Evolutionary conservation across 192 early-diverging fungal species (phyloP).

Genomic region (Allomyces javanicus): DNA sequence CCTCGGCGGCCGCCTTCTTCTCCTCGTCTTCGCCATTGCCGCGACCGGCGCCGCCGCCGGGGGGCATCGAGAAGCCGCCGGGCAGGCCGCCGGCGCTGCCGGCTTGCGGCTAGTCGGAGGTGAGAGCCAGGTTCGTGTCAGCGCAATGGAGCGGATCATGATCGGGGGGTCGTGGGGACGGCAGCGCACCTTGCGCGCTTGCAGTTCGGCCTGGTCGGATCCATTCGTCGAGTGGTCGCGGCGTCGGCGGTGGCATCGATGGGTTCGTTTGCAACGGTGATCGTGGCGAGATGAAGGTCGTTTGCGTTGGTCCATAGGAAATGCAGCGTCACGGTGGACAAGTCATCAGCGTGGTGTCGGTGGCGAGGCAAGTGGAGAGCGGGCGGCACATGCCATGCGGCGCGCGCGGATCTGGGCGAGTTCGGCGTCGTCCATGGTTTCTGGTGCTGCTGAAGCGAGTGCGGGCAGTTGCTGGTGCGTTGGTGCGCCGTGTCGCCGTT

Average conservation of each 20-base stretch:
- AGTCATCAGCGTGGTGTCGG: not conserved
- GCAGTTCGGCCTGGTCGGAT: conserved; percentile 20
- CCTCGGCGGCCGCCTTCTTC: conserved; percentile 64
- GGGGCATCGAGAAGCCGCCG: conserved; percentile 11
- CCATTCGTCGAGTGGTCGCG: not conserved
- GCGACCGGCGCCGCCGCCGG: conserved; percentile 19
- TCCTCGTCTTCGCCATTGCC: conserved; percentile 38
- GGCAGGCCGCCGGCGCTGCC: not conserved
- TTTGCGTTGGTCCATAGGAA: too few relatives aligned
- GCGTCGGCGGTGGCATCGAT: too few relatives aligned
- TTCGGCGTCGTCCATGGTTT: conserved; percentile 55
- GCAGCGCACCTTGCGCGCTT: conserved; percentile 6
- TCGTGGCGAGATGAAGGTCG: too few relatives aligned
- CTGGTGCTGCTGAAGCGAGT: not conserved
- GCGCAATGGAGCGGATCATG: too few relatives aligned
- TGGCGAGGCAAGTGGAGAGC: too few relatives aligned
- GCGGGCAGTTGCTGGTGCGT: too few relatives aligned
- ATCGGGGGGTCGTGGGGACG: too few relatives aligned
- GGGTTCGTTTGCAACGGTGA: too few relatives aligned
- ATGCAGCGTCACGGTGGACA: not conserved
- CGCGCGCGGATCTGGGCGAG: conserved; percentile 52
- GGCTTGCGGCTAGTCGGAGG: not conserved
- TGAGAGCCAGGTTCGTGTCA: not conserved
- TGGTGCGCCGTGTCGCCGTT: too few relatives aligned
- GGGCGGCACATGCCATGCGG: conserved; percentile 15